Evolutionary conservation across 1,284 basidiomycete genomes (phyloP).

Genomic region (Phlebopus sp.): DNA sequence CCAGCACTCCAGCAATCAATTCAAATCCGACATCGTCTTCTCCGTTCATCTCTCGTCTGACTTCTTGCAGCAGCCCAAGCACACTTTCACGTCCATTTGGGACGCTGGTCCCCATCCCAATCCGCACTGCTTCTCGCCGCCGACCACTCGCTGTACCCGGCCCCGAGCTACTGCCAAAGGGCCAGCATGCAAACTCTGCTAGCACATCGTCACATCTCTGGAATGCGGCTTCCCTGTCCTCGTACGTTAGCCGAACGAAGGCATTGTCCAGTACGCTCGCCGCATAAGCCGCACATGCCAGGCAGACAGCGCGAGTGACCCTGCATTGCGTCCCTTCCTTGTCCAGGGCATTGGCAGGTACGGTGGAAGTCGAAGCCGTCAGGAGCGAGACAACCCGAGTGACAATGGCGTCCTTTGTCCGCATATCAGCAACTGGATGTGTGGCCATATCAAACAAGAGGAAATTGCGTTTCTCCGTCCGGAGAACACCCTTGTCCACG

Average conservation of each 20-base stretch:
- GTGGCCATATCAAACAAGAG: constrained; percentile 98
- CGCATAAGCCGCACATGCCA: constrained; percentile 87
- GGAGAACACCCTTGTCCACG: constrained; percentile 95
- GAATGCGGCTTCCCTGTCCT: constrained; percentile 89
- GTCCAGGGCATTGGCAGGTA: constrained; percentile 71
- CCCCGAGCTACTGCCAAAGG: constrained; percentile 61
- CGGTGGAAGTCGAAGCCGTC: constrained; percentile 79
- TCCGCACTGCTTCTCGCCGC: constrained; percentile 44
- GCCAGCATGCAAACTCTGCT: constrained; percentile 87
- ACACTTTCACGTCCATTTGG: constrained; percentile 68
- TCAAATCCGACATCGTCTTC: constrained; percentile 84
- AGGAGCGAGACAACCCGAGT: constrained; percentile 74
- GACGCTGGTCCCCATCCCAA: constrained; percentile 51
- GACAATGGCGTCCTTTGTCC: constrained; percentile 84
- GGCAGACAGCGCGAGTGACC: constrained; percentile 74
- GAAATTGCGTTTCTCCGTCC: constrained; percentile 96
- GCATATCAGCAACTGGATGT: constrained; percentile 89
- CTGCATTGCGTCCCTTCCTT: constrained; percentile 79
- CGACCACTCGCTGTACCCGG: constrained; percentile 31
- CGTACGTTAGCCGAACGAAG: constrained; percentile 82
- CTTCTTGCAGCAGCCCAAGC: constrained; percentile 77
- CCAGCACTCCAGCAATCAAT: constrained; percentile 85
- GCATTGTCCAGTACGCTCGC: constrained; percentile 95
- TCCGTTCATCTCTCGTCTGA: constrained; percentile 68
- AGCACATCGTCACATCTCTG: constrained; percentile 89